Evolutionary conservation across 1,284 basidiomycete species (phyloP), one percentile per base, ranked within the genome.

Genomic region (Ceratobasidium sp.): DNA sequence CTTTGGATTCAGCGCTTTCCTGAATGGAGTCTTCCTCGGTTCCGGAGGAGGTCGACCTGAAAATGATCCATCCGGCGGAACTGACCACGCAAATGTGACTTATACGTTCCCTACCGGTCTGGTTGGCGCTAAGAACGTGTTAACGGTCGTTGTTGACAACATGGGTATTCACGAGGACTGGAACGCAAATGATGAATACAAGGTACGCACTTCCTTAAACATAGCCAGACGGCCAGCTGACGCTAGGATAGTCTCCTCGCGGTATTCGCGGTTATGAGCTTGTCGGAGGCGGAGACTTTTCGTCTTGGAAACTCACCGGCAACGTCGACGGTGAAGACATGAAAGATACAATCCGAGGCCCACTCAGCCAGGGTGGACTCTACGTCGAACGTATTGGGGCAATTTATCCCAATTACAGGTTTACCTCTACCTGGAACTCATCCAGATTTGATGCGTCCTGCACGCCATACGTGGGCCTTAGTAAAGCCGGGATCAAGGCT

Each of bases 11-110:
- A 86, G 86, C n/a, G 86, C 83, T 0, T 89, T 86, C 83, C 79
- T 89, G 49, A 89, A 89, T 81, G 83, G 82, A 1, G 82, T 84
- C 26, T 88, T 87, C 83, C 82, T 89, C 6, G 88, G 88, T 12
- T 87, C 86, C 9, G 86, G 84, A 26, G 85, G 86, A 80, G 86
- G 87, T 13, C 67, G 49, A 13, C 53, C 69, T 18, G 56, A 53
- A 33, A 33, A 33, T 4, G 33, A 33, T 33, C 33, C 33, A 33
- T 33, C 33, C 33, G 33, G 33, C 4, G 33, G 33, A 33, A 33
- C 33, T 33, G 33, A 33, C 75, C 63, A 78, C 63, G 81, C 80
- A 9, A 83, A 83, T 60, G 81, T 77, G 10, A 83, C 82, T 9
- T 82, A 80, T 81, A 68, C 80, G 51, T 84, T 86, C 77, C 78